These are phyloP conservation scores for Pythium aristosporum DNA, from an alignment of 352 stramenopile genomes.

Conservation along the genomic window DNA sequence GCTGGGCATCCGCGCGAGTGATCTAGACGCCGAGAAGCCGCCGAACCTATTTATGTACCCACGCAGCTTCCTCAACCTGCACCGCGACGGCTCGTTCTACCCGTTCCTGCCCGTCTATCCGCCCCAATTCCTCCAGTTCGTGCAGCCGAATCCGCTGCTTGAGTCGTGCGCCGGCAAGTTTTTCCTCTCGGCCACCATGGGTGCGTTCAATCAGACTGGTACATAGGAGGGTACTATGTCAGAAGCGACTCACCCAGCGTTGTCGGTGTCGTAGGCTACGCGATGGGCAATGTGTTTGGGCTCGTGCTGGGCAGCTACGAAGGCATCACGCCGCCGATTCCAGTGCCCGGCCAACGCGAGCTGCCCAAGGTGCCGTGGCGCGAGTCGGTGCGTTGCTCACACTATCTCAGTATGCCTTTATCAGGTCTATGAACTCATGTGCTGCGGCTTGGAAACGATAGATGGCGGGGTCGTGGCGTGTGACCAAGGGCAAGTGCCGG, in stretches of 20 bases:
- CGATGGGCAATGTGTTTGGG: constrained; percentile 79
- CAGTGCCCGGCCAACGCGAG: constrained; percentile 75
- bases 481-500: constrained; percentile 72
- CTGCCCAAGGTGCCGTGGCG: constrained; percentile 76
- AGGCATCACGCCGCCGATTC: constrained; percentile 79
- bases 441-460: constrained; percentile 19
- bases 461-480: constrained; percentile 64
- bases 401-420: background rate
- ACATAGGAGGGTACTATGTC: no score
- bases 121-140: constrained; percentile 53
- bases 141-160: constrained; percentile 72
- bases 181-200: constrained; percentile 74
- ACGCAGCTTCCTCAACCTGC: constrained; percentile 49
- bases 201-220: constrained; percentile 29
- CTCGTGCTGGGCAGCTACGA: constrained; percentile 83
- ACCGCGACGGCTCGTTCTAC: constrained; percentile 55
- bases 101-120: constrained; percentile 76
- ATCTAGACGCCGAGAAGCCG: constrained; percentile 54
- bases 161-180: constrained; percentile 85
- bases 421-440: background rate
- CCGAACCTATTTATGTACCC: constrained; percentile 85
- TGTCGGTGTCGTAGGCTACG: constrained; percentile 48
- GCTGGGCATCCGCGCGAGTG: constrained; percentile 54
- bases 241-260: no score
- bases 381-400: constrained; percentile 50